phyloP scores from a whole-genome alignment of 805 yeast genomes.

The Yarrowia deformans region DNA sequence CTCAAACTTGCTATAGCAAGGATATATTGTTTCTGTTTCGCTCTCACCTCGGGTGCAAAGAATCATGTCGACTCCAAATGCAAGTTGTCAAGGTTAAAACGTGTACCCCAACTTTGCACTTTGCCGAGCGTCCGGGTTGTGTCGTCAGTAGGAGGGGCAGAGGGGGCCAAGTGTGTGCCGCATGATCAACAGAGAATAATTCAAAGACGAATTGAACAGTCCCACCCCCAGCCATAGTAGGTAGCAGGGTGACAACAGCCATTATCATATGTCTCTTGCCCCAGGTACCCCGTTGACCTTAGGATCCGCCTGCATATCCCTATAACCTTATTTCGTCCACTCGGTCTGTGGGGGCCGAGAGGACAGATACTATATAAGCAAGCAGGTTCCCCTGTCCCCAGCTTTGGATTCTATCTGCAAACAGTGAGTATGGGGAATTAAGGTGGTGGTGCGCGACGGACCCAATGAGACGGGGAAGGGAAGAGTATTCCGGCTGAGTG shows the following conservation, averaged over 20 bases:
- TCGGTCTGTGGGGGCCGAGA: constrained; percentile 39
- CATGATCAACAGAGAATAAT: no score
- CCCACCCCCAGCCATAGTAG: neutral
- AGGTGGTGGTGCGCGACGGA: neutral
- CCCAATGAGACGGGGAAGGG: neutral
- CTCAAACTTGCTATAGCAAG: neutral
- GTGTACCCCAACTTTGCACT: constrained; percentile 39
- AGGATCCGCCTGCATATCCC: constrained; percentile 36
- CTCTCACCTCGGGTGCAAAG: constrained; percentile 37
- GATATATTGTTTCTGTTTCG: neutral
- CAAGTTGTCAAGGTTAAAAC: constrained; percentile 19
- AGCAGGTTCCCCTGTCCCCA: constrained; percentile 23
- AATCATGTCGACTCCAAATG: constrained; percentile 36
- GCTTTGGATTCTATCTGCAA: constrained; percentile 27
- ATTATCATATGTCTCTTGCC: neutral
- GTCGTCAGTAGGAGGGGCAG: neutral
- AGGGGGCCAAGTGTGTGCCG: neutral
- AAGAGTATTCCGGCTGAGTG: neutral
- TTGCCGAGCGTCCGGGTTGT: constrained; percentile 25
- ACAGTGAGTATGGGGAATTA: constrained; percentile 30
- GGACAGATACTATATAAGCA: constrained; percentile 33
- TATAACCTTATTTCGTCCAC: constrained; percentile 27
- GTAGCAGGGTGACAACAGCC: no score
- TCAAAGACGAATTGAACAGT: neutral
- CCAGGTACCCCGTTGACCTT: neutral